Conservation (phyloP, 129 eudicot species). For the carrot (Daucus carota) region DNA sequence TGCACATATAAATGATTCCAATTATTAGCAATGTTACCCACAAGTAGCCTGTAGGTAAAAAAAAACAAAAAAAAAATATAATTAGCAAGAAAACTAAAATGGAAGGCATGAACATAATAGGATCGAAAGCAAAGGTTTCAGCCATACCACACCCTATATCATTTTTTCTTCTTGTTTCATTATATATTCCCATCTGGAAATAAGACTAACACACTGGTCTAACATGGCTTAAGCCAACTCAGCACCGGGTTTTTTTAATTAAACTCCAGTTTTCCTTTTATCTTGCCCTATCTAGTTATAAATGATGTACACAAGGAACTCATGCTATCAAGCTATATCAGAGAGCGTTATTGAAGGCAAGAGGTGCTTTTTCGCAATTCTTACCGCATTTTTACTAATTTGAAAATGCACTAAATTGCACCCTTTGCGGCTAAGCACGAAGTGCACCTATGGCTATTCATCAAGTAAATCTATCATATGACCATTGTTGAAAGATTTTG, state of each 20-base stretch:
- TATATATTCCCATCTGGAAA: too few relatives aligned
- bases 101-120: not conserved
- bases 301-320: not conserved
- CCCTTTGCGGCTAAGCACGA: not conserved
- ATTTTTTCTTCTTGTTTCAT: too few relatives aligned
- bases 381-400: too few relatives aligned
- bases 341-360: not conserved
- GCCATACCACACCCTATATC: not conserved
- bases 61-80: not conserved
- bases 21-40: not conserved
- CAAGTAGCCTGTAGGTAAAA: not conserved
- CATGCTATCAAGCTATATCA: too few relatives aligned
- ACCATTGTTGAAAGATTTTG: not conserved
- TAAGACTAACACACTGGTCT: too few relatives aligned
- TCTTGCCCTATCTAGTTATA: not conserved
- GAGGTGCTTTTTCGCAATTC: not conserved
- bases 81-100: not conserved
- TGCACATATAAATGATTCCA: constrained; percentile 19
- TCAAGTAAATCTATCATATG: not conserved
- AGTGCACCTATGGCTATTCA: not conserved
- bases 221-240: too few relatives aligned
- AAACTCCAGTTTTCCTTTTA: not conserved
- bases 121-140: not conserved
- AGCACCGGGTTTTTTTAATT: not conserved
- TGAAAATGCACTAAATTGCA: not conserved